Conservation (phyloP, 2,329 filamentous ascomycete species). For the Catunica adiposa region DNA sequence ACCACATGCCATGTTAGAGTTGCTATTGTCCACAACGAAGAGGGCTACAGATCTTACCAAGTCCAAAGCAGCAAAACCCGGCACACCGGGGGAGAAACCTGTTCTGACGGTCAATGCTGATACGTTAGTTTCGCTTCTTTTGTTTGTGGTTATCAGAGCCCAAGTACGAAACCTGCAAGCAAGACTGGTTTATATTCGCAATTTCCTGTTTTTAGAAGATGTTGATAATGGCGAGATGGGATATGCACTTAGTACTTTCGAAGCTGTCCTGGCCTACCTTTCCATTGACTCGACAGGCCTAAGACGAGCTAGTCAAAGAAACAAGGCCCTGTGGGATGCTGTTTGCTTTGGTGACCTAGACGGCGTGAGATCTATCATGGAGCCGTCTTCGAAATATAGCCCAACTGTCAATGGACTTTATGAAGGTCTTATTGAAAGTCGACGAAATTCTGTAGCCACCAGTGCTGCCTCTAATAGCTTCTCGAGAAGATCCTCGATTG, state of each 20-base stretch:
- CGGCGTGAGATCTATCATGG: constrained; percentile 62
- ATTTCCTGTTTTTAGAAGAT: constrained; percentile 96
- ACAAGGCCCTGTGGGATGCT: constrained; percentile 77
- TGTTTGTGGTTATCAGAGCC: constrained; percentile 84
- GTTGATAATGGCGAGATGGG: constrained; percentile 93
- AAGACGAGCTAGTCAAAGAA: constrained; percentile 69
- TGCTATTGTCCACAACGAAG: constrained; percentile 67
- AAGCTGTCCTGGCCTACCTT: constrained; percentile 82
- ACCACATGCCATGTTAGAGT: constrained; percentile 77
- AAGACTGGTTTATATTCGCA: constrained; percentile 81
- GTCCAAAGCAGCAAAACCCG: constrained; percentile 24
- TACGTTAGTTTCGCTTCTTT: constrained; percentile 74
- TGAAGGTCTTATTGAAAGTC: constrained; percentile 4
- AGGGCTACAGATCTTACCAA: constrained; percentile 48
- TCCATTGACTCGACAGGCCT: constrained; percentile 66
- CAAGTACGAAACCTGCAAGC: constrained; percentile 78
- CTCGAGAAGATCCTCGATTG: constrained; percentile 26
- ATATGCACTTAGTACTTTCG: constrained; percentile 88
- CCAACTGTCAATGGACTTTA: constrained; percentile 6
- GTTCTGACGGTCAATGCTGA: constrained; percentile 61
- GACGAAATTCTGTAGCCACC: constrained; percentile 6
- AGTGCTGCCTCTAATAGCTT: constrained; percentile 16
- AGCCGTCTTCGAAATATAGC: constrained; percentile 33
- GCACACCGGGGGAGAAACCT: constrained; percentile 35
- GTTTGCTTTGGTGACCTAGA: constrained; percentile 59